Evolutionary conservation across 306 rosid species (phyloP).

Genomic region (Vachellia pachyceras): DNA sequence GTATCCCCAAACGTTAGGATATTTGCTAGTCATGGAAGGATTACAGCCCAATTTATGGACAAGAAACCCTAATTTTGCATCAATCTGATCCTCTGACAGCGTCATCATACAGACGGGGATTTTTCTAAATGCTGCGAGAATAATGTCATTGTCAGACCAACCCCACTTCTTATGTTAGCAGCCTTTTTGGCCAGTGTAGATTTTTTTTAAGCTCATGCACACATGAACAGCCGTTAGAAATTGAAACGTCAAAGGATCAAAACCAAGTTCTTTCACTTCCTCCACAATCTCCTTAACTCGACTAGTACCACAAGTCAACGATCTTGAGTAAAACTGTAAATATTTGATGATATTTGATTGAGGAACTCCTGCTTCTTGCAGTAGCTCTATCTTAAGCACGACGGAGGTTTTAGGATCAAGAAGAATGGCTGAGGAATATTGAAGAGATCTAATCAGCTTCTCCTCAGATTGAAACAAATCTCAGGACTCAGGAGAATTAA

Average conservation of each 20-base stretch:
- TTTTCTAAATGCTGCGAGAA: constrained; percentile 34
- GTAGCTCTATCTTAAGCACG: no score
- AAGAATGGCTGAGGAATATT: no score
- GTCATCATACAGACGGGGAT: constrained; percentile 34
- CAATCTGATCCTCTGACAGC: constrained; percentile 40
- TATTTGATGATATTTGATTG: not conserved
- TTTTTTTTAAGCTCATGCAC: not conserved
- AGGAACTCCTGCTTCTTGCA: no score
- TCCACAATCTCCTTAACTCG: not conserved
- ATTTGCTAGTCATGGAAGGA: constrained; percentile 9
- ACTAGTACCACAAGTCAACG: not conserved
- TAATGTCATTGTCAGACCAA: constrained; percentile 36
- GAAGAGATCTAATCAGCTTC: no score
- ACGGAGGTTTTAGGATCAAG: no score
- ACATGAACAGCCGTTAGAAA: not conserved
- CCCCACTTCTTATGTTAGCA: constrained; percentile 50
- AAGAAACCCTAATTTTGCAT: constrained; percentile 34
- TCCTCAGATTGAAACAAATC: no score
- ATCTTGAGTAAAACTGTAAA: not conserved
- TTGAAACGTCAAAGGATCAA: not conserved
- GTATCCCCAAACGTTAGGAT: not conserved
- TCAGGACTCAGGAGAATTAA: no score
- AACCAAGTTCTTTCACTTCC: not conserved
- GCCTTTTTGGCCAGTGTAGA: not conserved
- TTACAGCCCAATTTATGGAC: constrained; percentile 38